These are phyloP conservation scores for Candida ipomoeae DNA, from an alignment of 805 yeast genomes.

Conservation along the genomic window DNA sequence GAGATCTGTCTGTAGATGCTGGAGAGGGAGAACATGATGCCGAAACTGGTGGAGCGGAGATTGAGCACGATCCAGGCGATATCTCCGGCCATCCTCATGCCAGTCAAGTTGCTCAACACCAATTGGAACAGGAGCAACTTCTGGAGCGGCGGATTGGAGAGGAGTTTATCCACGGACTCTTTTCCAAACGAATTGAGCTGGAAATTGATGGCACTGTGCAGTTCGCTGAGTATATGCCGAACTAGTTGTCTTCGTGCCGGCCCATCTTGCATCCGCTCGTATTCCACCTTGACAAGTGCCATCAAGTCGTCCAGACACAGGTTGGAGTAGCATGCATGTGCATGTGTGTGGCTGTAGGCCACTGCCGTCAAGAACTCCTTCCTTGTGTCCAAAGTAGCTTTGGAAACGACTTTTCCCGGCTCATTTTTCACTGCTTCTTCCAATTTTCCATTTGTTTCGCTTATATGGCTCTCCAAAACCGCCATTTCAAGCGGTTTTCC, in stretches of 20 bases:
- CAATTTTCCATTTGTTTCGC: too few relatives aligned
- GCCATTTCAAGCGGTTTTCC: conserved; percentile 4
- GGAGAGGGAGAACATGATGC: conserved; percentile 58
- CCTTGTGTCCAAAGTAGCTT: neutral
- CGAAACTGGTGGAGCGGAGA: conserved; percentile 66
- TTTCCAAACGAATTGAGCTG: conserved; percentile 59
- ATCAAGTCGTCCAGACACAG: conserved; percentile 67
- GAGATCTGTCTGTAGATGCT: conserved; percentile 63
- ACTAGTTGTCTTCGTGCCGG: conserved; percentile 25
- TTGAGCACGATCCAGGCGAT: conserved; percentile 65
- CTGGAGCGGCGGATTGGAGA: conserved; percentile 76
- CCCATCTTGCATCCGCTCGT: conserved; percentile 14
- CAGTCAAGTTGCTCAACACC: conserved; percentile 48
- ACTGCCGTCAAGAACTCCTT: conserved; percentile 46
- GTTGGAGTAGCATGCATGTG: conserved; percentile 66
- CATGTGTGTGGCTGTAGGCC: conserved; percentile 52
- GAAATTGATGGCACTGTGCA: conserved; percentile 72
- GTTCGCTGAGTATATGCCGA: conserved; percentile 52
- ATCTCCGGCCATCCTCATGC: conserved; percentile 34
- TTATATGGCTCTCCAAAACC: neutral
- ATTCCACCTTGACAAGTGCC: conserved; percentile 43
- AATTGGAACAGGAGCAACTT: conserved; percentile 66
- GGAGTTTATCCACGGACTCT: conserved; percentile 71
- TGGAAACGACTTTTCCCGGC: neutral
- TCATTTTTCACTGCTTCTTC: neutral